phyloP scores from a whole-genome alignment of 106 monocot species.

The Phalaenopsis aphrodite region DNA sequence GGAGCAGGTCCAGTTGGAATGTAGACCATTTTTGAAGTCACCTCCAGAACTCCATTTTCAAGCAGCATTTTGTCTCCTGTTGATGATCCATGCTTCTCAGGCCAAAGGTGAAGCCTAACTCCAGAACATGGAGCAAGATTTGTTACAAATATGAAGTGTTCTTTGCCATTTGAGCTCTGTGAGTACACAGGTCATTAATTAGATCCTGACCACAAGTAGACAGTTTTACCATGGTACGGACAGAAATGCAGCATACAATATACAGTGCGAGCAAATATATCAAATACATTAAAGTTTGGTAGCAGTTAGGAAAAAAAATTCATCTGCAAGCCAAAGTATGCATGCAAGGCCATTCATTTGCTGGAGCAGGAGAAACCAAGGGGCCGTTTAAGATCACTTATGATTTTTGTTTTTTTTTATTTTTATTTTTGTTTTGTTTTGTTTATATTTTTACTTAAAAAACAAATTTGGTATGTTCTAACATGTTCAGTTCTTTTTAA shows the following conservation, averaged over 20 bases:
- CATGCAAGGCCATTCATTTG: not conserved
- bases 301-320: not conserved
- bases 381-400: no score
- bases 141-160: constrained; percentile 83
- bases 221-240: not conserved
- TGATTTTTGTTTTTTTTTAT: no score
- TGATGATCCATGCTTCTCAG: constrained; percentile 39
- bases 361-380: not conserved
- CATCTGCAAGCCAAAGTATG: not conserved
- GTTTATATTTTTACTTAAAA: no score
- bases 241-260: not conserved
- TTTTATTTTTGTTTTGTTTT: no score
- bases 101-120: constrained; percentile 94
- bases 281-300: not conserved
- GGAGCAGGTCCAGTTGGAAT: constrained; percentile 92
- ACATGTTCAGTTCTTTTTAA: no score
- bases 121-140: constrained; percentile 96
- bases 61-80: constrained; percentile 18
- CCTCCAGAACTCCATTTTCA: constrained; percentile 54
- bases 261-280: not conserved
- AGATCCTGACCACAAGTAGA: not conserved
- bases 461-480: no score
- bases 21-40: constrained; percentile 86
- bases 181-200: constrained; percentile 3
- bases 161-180: constrained; percentile 72